Evolutionary conservation across 768 basidiomycete species (phyloP).

Genomic region (Holtermannia corniformis): DNA sequence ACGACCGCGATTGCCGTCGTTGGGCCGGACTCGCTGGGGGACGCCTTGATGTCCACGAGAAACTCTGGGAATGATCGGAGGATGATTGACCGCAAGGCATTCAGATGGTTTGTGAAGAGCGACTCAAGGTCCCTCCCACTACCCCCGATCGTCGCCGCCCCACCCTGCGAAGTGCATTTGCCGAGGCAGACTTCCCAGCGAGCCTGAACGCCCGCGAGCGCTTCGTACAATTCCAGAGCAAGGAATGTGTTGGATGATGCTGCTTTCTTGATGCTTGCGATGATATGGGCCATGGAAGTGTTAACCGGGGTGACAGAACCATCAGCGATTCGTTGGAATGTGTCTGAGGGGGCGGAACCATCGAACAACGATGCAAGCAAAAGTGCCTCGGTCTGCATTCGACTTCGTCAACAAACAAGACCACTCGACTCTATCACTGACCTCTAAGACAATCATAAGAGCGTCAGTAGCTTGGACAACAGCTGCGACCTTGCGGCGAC

Average conservation of each 20-base stretch:
- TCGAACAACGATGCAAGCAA: neutral
- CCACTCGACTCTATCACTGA: slow-evolving; percentile 15
- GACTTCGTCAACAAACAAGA: neutral
- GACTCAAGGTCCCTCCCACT: slow-evolving; percentile 10
- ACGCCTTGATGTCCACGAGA: slow-evolving; percentile 32
- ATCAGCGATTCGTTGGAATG: no score
- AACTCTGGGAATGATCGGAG: slow-evolving; percentile 37
- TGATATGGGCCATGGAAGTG: slow-evolving; percentile 14
- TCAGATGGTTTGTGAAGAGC: slow-evolving; percentile 8
- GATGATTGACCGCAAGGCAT: slow-evolving; percentile 15
- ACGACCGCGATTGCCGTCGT: slow-evolving; percentile 22
- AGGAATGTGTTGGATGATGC: slow-evolving; percentile 30
- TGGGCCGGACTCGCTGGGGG: slow-evolving; percentile 3
- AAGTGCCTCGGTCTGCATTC: neutral
- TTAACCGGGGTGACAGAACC: neutral
- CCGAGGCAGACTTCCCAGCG: slow-evolving; percentile 23
- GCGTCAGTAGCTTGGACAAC: slow-evolving; percentile 24
- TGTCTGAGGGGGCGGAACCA: no score
- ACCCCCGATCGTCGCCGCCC: neutral
- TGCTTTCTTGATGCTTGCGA: slow-evolving; percentile 28
- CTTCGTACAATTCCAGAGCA: slow-evolving; percentile 33
- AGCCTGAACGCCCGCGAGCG: slow-evolving; percentile 10
- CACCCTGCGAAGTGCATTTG: slow-evolving; percentile 22
- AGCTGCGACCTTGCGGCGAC: slow-evolving; percentile 14
- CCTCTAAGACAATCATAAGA: slow-evolving; percentile 30